Conservation (phyloP, 2,329 filamentous ascomycete species). For the Stenocarpella maydis region DNA sequence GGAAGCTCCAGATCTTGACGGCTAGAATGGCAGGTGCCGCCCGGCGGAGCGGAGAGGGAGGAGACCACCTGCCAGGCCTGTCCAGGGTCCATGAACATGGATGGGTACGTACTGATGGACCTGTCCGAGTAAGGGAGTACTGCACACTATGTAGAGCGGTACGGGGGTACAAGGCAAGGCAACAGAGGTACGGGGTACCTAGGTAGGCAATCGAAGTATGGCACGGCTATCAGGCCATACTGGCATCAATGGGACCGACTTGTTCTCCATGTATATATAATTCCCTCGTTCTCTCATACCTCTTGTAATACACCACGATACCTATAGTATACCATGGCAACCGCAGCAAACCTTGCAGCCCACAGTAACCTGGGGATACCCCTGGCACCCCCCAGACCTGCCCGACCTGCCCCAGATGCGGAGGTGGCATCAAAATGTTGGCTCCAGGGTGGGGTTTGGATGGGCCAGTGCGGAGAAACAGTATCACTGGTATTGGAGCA, state of each 20-base stretch:
- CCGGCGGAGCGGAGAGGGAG: background rate
- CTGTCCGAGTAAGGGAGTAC: no score
- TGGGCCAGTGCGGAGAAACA: background rate
- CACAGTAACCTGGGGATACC: background rate
- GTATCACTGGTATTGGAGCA: background rate
- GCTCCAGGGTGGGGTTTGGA: background rate
- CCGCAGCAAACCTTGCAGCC: background rate
- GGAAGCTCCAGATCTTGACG: constrained; percentile 26
- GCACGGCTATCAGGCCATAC: no score
- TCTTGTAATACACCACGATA: no score
- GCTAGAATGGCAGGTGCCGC: constrained; percentile 4
- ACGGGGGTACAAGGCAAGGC: no score
- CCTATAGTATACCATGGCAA: no score
- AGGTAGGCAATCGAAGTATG: background rate
- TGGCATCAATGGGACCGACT: no score
- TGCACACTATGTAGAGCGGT: no score
- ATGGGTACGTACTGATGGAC: no score
- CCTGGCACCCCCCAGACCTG: constrained; percentile 3
- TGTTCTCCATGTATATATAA: no score
- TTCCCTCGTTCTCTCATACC: no score
- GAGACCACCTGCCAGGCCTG: no score
- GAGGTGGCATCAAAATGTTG: constrained; percentile 20
- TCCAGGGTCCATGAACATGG: no score
- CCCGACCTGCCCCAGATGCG: constrained; percentile 28
- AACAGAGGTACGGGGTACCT: background rate